These are phyloP conservation scores for Skeletonema potamos DNA, from an alignment of 108 stramenopile genomes.

Conservation along the genomic window DNA sequence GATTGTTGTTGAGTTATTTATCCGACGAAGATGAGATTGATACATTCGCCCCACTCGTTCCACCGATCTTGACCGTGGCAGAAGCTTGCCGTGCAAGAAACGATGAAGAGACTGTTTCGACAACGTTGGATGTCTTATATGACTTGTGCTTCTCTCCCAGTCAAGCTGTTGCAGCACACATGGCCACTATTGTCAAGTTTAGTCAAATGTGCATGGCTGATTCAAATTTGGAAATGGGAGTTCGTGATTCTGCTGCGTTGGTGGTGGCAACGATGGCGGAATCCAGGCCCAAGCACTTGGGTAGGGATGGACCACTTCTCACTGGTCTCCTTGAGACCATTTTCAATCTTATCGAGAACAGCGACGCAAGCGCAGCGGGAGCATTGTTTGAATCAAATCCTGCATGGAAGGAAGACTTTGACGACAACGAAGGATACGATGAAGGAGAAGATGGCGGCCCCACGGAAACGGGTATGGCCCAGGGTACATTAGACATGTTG, in stretches of 20 bases:
- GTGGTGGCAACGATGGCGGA: slow-evolving; percentile 94
- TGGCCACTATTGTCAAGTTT: slow-evolving; percentile 71
- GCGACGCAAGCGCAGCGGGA: slow-evolving; percentile 89
- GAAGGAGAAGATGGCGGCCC: slow-evolving; percentile 73
- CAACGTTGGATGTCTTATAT: slow-evolving; percentile 88
- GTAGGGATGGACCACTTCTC: slow-evolving; percentile 74
- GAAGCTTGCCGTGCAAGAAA: slow-evolving; percentile 56
- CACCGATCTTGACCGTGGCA: slow-evolving; percentile 79
- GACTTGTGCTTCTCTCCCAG: slow-evolving; percentile 78
- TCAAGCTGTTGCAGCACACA: slow-evolving; percentile 52
- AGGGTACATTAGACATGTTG: slow-evolving; percentile 93
- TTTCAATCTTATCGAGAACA: slow-evolving; percentile 87
- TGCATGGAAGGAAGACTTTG: slow-evolving; percentile 81
- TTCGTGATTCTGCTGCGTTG: slow-evolving; percentile 85
- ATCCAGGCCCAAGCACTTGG: slow-evolving; percentile 90
- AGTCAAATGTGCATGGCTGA: slow-evolving; percentile 64
- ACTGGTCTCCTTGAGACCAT: slow-evolving; percentile 73
- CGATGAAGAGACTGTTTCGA: slow-evolving; percentile 81
- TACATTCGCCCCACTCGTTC: slow-evolving; percentile 71
- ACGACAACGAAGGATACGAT: slow-evolving; percentile 65
- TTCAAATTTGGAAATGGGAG: slow-evolving; percentile 77
- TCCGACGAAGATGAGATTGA: slow-evolving; percentile 78
- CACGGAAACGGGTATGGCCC: slow-evolving; percentile 93
- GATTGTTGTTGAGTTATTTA: slow-evolving; percentile 73
- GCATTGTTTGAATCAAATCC: slow-evolving; percentile 92